Evolutionary conservation across 441 rosid genomes (phyloP), one percentile per base, ranked within the genome.

Genomic region (Omphalea diandra): DNA sequence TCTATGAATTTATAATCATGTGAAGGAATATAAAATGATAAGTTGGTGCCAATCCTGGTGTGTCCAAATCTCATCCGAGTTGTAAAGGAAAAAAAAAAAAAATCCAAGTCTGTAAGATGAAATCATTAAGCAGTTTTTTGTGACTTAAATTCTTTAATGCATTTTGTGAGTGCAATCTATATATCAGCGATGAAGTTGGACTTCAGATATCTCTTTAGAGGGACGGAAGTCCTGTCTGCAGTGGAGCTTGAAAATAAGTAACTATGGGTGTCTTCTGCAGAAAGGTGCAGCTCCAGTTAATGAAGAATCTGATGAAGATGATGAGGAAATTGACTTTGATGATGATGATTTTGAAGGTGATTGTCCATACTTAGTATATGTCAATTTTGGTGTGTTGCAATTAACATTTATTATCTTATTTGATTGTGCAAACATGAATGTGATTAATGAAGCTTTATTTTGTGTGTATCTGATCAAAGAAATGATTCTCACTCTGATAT

Each of bases 321-420:
- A 85, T 14, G n/a, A n/a, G n/a, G 97, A 93, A 49, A 79, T 92
- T 17, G 94, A 96, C 68, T 85, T 90, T 78, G 98, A 89, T 69
- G 97, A 96, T 54, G 96, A 88, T 54, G 97, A 93, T 80, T 93
- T 95, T 71, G 97, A 91, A 90, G 98, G 99, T 92, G 71, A 83
- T 35, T 53, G 38, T 61, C 7, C 59, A 4, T 20, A 8, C n/a
- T n/a, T 56, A 6, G 14, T 49, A 14, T 38, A n/a, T n/a, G 20
- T 60, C 3, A 20, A 32, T 56, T n/a, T 58, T 72, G n/a, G 36
- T 10, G 18, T 24, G 33, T 53, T 27, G 46, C 56, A 22, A 26
- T 3, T 3, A 33, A 26, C 35, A 10, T n/a, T n/a, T n/a, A n/a
- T n/a, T n/a, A n/a, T n/a, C n/a, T n/a, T n/a, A n/a, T n/a, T n/a